These are phyloP conservation scores for Tephrocybe rancida DNA, from an alignment of 768 basidiomycete genomes.

Conservation along the genomic window DNA sequence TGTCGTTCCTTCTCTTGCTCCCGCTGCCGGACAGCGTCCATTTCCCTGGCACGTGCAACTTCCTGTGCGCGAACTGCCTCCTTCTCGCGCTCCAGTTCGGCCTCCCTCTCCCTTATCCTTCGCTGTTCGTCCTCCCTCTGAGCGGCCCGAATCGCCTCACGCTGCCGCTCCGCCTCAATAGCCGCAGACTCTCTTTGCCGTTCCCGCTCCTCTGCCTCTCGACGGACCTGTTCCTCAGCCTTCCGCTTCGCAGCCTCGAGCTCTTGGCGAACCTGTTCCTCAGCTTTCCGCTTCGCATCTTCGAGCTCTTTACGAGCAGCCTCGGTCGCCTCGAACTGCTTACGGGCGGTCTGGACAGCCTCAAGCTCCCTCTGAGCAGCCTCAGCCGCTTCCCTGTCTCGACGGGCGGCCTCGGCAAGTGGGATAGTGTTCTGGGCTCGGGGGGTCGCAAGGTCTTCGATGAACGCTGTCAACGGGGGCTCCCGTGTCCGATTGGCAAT, in stretches of 20 bases:
- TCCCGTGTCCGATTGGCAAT: constrained; percentile 9
- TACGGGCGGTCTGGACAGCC: constrained; percentile 1
- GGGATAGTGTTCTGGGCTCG: neutral
- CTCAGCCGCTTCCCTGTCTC: constrained; percentile 1
- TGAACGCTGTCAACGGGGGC: constrained; percentile 15
- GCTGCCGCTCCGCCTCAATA: constrained; percentile 8
- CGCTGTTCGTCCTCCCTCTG: constrained; percentile 16
- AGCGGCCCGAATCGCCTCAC: constrained; percentile 9
- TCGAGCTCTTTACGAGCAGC: constrained; percentile 2
- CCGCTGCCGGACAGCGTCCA: constrained; percentile 1
- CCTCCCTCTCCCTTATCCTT: constrained; percentile 8
- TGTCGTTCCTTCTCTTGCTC: constrained; percentile 9
- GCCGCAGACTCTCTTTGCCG: constrained; percentile 6
- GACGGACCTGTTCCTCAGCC: constrained; percentile 6
- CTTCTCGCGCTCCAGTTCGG: constrained; percentile 16
- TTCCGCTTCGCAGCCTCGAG: constrained; percentile 8
- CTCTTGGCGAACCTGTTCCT: constrained; percentile 9
- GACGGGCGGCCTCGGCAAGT: neutral
- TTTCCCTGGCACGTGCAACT: constrained; percentile 1
- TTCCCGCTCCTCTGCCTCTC: constrained; percentile 14
- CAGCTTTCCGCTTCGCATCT: constrained; percentile 3
- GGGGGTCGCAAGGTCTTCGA: constrained; percentile 14
- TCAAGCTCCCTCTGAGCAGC: neutral
- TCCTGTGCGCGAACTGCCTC: constrained; percentile 20
- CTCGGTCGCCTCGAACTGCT: constrained; percentile 5